Evolutionary conservation across 1,139 yeast species (phyloP).

Genomic region (Debaryomyces udenii): DNA sequence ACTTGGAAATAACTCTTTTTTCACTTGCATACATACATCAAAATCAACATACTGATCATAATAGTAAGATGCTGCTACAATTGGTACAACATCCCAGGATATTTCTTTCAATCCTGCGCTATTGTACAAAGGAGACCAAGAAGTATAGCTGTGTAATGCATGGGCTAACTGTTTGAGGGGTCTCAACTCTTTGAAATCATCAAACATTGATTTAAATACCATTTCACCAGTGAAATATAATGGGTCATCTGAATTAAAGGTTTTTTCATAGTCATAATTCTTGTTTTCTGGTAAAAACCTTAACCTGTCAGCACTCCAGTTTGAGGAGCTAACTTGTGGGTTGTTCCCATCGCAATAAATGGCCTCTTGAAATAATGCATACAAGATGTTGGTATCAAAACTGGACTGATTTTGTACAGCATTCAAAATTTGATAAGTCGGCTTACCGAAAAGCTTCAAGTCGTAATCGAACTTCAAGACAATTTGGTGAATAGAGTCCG

Average conservation of each 20-base stretch:
- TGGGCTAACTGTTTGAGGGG: slow-evolving; percentile 44
- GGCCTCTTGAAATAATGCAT: slow-evolving; percentile 60
- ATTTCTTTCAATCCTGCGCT: slow-evolving; percentile 28
- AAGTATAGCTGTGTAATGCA: slow-evolving; percentile 39
- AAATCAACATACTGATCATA: slow-evolving; percentile 61
- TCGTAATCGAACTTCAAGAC: slow-evolving; percentile 45
- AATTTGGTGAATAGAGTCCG: slow-evolving; percentile 47
- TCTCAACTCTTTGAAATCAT: slow-evolving; percentile 48
- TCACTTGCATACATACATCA: slow-evolving; percentile 38
- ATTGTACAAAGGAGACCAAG: slow-evolving; percentile 51
- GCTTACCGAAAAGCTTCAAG: slow-evolving; percentile 32
- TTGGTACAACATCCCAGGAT: slow-evolving; percentile 44
- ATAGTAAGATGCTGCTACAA: slow-evolving; percentile 53
- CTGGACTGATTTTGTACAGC: slow-evolving; percentile 34
- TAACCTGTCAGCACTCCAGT: slow-evolving; percentile 55
- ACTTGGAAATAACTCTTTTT: slow-evolving; percentile 31
- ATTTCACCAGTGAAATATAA: slow-evolving; percentile 61
- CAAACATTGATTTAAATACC: slow-evolving; percentile 55
- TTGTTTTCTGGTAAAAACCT: slow-evolving; percentile 31
- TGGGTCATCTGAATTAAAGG: slow-evolving; percentile 18
- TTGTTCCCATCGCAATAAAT: slow-evolving; percentile 50
- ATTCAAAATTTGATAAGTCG: slow-evolving; percentile 38
- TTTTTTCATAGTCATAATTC: slow-evolving; percentile 25
- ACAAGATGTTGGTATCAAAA: slow-evolving; percentile 56
- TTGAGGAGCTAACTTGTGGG: slow-evolving; percentile 20